Conservation (phyloP, 2,329 filamentous ascomycete genomes). For the Corinectria fuckeliana region DNA sequence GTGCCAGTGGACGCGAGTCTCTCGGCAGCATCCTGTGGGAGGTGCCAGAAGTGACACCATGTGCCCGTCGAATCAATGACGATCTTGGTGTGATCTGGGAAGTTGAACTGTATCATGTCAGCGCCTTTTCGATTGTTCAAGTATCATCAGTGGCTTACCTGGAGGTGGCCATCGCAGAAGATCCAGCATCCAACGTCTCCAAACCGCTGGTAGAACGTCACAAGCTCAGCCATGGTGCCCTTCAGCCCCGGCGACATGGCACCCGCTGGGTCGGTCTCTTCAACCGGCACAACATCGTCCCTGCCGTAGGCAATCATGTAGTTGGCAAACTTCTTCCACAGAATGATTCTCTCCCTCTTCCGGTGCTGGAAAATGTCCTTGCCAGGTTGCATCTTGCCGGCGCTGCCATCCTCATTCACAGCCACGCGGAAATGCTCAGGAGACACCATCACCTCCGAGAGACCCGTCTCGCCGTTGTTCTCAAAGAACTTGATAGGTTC, state of each 20-base stretch:
- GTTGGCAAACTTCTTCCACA: slow-evolving; percentile 78
- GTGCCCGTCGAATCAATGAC: slow-evolving; percentile 77
- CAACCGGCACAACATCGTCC: slow-evolving; percentile 65
- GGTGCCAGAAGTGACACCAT: slow-evolving; percentile 79
- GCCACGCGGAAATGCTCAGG: slow-evolving; percentile 66
- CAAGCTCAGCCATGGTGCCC: slow-evolving; percentile 59
- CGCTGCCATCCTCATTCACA: slow-evolving; percentile 63
- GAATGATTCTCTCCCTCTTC: slow-evolving; percentile 68
- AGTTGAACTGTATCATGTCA: slow-evolving; percentile 71
- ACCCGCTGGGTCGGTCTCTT: slow-evolving; percentile 52
- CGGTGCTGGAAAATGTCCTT: slow-evolving; percentile 70
- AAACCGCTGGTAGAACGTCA: slow-evolving; percentile 82
- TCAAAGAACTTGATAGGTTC: slow-evolving; percentile 75
- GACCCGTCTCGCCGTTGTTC: slow-evolving; percentile 69
- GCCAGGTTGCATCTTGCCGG: slow-evolving; percentile 66
- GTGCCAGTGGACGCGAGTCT: slow-evolving; percentile 69
- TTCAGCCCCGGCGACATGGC: slow-evolving; percentile 47
- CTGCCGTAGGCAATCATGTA: slow-evolving; percentile 78
- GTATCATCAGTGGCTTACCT: slow-evolving; percentile 52
- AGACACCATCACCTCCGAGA: slow-evolving; percentile 68
- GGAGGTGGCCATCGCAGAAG: slow-evolving; percentile 80
- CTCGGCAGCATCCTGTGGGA: slow-evolving; percentile 73
- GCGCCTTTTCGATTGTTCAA: not conserved
- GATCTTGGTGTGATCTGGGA: slow-evolving; percentile 87
- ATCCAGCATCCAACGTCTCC: slow-evolving; percentile 84